phyloP scores from a whole-genome alignment of 257 asterid species.

The Fraxinus cuspidata region DNA sequence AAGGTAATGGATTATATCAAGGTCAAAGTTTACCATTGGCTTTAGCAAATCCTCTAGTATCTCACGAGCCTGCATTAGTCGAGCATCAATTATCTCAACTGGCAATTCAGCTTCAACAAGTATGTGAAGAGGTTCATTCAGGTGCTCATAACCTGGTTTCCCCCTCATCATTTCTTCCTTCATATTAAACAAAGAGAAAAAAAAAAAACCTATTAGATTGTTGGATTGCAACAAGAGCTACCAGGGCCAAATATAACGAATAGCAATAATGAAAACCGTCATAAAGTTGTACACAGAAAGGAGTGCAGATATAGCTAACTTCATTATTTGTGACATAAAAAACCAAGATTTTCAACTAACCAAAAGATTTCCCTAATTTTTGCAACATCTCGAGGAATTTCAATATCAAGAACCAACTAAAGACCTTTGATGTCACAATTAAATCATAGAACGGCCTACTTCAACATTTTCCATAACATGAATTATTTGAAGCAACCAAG shows the following conservation, averaged over 20 bases:
- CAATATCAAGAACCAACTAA: background rate
- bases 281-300: background rate
- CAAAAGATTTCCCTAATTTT: background rate
- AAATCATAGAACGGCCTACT: background rate
- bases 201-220: slow-evolving; percentile 5
- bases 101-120: slow-evolving; percentile 95
- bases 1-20: slow-evolving; percentile 10
- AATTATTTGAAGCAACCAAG: background rate
- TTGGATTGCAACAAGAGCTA: background rate
- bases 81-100: slow-evolving; percentile 89
- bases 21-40: slow-evolving; percentile 73
- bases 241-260: background rate
- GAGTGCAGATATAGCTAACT: background rate
- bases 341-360: background rate
- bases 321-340: background rate
- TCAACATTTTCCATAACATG: background rate
- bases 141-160: slow-evolving; percentile 95
- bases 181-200: slow-evolving; percentile 24
- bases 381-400: background rate
- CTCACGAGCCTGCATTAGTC: slow-evolving; percentile 87
- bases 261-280: background rate
- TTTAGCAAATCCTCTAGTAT: slow-evolving; percentile 88
- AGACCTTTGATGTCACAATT: background rate
- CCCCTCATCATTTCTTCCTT: slow-evolving; percentile 99
- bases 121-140: slow-evolving; percentile 94